Conservation (phyloP, 106 monocot genomes). For the Xerophyta viscosa region DNA sequence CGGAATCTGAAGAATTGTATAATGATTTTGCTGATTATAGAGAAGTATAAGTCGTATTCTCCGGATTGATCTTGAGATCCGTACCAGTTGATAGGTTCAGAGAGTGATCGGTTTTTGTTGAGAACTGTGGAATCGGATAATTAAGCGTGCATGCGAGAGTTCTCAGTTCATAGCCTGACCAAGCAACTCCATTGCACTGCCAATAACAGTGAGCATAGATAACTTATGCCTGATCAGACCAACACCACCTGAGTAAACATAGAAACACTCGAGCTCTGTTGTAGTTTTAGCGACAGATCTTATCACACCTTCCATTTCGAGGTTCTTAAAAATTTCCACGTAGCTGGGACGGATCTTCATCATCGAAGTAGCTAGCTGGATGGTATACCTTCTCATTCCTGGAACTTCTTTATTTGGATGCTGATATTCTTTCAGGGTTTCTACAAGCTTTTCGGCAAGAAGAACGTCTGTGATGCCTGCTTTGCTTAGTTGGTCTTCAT, state of each 20-base stretch:
- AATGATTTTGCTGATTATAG: too few species aligned
- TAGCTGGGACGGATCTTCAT: conserved; percentile 34
- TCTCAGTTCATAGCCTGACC: too few species aligned
- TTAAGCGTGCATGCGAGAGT: too few species aligned
- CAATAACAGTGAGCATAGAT: conserved; percentile 24
- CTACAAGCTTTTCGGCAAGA: conserved; percentile 24
- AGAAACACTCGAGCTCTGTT: conserved; percentile 57
- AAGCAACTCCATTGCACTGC: conserved; percentile 23
- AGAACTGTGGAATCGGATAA: too few species aligned
- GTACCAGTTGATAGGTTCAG: too few species aligned
- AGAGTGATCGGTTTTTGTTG: too few species aligned
- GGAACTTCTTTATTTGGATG: conserved; percentile 45
- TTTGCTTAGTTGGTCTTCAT: conserved; percentile 16
- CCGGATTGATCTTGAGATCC: too few species aligned
- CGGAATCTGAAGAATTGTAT: too few species aligned
- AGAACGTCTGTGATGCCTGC: conserved; percentile 17
- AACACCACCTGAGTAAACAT: conserved; percentile 48
- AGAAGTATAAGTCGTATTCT: too few species aligned
- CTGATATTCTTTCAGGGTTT: conserved; percentile 28
- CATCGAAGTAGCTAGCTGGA: conserved; percentile 42
- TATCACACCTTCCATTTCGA: conserved; percentile 15
- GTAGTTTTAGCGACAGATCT: conserved; percentile 41
- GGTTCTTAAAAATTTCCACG: conserved; percentile 17
- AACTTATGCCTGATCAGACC: conserved; percentile 27
- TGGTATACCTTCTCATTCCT: conserved; percentile 54